Base-by-base conservation (phyloP, 1,139 yeast species). In the Yamadazyma epiphylla region DNA sequence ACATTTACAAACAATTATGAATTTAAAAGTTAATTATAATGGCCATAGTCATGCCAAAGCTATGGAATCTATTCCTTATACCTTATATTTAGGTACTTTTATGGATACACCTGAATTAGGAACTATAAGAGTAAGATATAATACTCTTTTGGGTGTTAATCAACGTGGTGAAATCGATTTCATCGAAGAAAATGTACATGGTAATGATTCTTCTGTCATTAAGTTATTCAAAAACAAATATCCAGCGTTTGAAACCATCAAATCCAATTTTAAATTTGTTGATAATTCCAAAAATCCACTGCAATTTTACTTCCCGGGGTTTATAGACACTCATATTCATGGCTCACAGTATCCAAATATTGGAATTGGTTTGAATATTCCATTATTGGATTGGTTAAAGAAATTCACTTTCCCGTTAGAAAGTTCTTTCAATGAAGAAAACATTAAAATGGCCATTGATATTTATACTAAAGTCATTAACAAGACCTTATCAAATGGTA, bases 301-400 rank as follows among this genome's bases (percentile, higher is more conserved):
- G 13, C 58, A 69, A 31, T 88, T 89, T 53, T 76, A 82, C 46
- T 77, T 86, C 48, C 98, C 98, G 0, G 98, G 98, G 1, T 88
- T 91, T 46, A 64, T 91, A 10, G 98, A 91, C 50, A 88, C 97
- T 2, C 98, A 91, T 52, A 87, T 88, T 38, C 98, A 91, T 54
- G 96, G 97, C 0, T 83, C 97, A 4, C 98, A 91, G 58, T 91
- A 78, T 53, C 96, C 97, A n/a, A 91, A 91, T 54, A 70, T 77
- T 29, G 97, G 97, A 1, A 77, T 91, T 24, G 94, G 94, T 38
- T 88, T 95, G 27, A 85, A 82, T 39, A 66, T 85, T 2, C 94
- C 95, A 1, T 64, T 91, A 30, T 64, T 91, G 32, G 94, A 89
- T 41, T 91, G 98, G 98, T 68, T 91, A 29, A 73, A 77, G 22